A percentile compares a stretch with the other conserved stretches of the same genome.
These are phyloP conservation scores for Talinum fruticosum DNA, from an alignment of 148 eudicot genomes.

Conservation along the genomic window DNA sequence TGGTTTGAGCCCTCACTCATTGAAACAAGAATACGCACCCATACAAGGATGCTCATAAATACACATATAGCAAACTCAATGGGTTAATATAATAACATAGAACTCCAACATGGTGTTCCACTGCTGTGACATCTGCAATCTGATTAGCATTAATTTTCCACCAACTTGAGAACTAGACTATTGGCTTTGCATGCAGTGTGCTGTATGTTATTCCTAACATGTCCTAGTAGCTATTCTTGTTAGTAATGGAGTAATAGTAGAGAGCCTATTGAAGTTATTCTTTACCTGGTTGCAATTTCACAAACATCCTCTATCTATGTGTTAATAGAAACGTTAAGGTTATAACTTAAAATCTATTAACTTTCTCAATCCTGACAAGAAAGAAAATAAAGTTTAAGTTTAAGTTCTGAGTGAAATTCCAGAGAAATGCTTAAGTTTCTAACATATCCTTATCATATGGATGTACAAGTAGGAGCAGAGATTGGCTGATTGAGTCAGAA, in stretches of 20 bases:
- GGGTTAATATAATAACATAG: background rate
- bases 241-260: background rate
- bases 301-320: background rate
- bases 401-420: too few relatives aligned
- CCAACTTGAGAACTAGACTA: background rate
- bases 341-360: background rate
- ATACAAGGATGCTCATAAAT: background rate
- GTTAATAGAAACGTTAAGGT: background rate
- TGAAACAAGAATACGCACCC: background rate
- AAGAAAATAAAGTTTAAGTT: too few relatives aligned
- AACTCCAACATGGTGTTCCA: background rate
- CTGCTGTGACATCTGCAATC: background rate
- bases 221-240: too few relatives aligned
- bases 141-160: background rate
- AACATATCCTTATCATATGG: too few relatives aligned
- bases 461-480: too few relatives aligned
- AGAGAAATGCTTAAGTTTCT: too few relatives aligned
- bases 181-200: too few relatives aligned
- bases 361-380: too few relatives aligned
- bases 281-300: too few relatives aligned
- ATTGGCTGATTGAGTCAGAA: too few relatives aligned
- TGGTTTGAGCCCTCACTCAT: background rate
- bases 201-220: too few relatives aligned
- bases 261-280: background rate
- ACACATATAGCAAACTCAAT: background rate